These are phyloP conservation scores for Paraleonurus japonicus DNA, from an alignment of 257 asterid species.

Conservation along the genomic window DNA sequence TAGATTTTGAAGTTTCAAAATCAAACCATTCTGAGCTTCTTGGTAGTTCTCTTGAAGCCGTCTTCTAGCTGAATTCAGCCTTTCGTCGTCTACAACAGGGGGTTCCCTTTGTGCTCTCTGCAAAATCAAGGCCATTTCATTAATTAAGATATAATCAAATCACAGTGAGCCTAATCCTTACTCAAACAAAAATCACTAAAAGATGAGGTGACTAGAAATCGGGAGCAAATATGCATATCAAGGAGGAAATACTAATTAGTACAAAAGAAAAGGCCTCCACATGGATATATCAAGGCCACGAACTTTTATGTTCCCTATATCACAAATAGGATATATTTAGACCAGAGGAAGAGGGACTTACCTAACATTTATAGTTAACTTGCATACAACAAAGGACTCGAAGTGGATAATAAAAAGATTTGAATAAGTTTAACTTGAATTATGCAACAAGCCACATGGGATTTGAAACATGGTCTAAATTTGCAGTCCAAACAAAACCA, in stretches of 20 bases:
- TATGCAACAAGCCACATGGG: background rate
- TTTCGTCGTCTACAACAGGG: constrained; percentile 60
- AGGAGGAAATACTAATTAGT: no score
- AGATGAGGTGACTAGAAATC: background rate
- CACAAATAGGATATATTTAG: background rate
- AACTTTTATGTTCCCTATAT: background rate
- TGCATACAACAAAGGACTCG: background rate
- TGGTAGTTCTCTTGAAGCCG: constrained; percentile 99
- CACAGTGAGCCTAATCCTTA: background rate
- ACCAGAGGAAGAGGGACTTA: background rate
- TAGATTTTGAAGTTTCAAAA: constrained; percentile 29
- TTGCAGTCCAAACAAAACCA: background rate
- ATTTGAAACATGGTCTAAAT: background rate
- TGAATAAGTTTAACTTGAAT: background rate
- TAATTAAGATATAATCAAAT: constrained; percentile 2
- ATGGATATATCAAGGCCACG: background rate
- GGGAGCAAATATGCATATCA: background rate
- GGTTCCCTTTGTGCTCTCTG: constrained; percentile 77
- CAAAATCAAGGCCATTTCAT: constrained; percentile 27
- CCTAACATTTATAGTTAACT: background rate
- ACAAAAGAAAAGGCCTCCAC: no score
- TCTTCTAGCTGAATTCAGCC: constrained; percentile 75
- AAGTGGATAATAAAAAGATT: background rate
- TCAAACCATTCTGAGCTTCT: constrained; percentile 92
- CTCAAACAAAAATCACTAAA: background rate